Percentiles rank a stretch among this genome's conserved stretches.
These are phyloP conservation scores for Penicillium diatomitis DNA, from an alignment of 495 filamentous ascomycete species.

Conservation along the genomic window DNA sequence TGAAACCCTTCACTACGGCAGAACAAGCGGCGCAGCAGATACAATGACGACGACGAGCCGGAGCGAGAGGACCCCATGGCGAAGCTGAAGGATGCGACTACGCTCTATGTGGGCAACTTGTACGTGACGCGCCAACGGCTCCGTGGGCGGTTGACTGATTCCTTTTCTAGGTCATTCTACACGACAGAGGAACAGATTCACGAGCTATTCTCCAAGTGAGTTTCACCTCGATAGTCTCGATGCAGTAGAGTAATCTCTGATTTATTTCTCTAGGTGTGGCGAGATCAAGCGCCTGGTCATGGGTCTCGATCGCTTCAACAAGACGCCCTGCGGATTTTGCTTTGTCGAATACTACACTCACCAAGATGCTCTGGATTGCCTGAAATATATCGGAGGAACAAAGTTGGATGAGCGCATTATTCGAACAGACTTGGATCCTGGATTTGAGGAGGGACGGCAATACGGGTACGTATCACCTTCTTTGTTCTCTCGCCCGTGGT, in stretches of 20 bases:
- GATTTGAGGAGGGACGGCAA: constrained; percentile 91
- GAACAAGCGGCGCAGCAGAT: constrained; percentile 63
- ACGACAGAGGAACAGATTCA: constrained; percentile 99
- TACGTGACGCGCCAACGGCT: constrained; percentile 33
- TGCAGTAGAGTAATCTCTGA: background rate
- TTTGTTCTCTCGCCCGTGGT: background rate
- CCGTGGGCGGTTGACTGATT: constrained; percentile 19
- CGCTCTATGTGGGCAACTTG: constrained; percentile 96
- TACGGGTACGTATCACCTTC: constrained; percentile 54
- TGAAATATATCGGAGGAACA: constrained; percentile 98
- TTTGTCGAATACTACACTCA: constrained; percentile 99
- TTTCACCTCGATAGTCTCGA: background rate
- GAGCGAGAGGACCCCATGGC: constrained; percentile 51
- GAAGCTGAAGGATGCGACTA: constrained; percentile 77
- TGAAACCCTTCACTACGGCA: constrained; percentile 18
- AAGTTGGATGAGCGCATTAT: constrained; percentile 97
- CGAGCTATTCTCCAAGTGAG: constrained; percentile 84
- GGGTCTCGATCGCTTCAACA: constrained; percentile 92
- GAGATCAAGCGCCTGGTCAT: constrained; percentile 98
- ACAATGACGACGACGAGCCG: constrained; percentile 44
- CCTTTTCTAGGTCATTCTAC: constrained; percentile 76
- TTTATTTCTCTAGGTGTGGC: constrained; percentile 53
- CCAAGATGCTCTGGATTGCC: constrained; percentile 88
- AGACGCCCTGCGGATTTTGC: constrained; percentile 97
- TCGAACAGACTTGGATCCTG: constrained; percentile 91